Percentiles rank a stretch among this genome's conserved stretches.
Conservation (phyloP, 192 early-diverging fungal species). For the Mortierella hygrophila region DNA sequence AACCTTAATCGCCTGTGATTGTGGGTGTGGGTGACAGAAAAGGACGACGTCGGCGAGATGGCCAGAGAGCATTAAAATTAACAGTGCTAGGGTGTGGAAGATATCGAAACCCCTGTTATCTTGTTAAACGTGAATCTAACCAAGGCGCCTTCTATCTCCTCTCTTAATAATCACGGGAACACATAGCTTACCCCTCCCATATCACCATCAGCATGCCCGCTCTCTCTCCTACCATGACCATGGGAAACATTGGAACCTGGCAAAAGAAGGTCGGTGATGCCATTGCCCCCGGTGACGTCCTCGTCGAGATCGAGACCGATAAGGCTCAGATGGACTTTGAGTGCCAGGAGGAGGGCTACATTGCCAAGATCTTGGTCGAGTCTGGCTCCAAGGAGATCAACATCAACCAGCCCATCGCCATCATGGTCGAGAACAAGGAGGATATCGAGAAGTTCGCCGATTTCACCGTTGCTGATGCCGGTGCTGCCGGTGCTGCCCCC, state of each 20-base stretch:
- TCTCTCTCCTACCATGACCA: slow-evolving; percentile 98
- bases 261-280: slow-evolving; percentile 95
- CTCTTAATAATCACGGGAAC: not conserved
- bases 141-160: not conserved
- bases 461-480: slow-evolving; percentile 73
- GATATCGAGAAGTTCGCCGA: slow-evolving; percentile 91
- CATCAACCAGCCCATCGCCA: slow-evolving; percentile 81
- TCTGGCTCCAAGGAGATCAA: slow-evolving; percentile 89
- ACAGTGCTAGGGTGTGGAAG: not conserved
- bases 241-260: slow-evolving; percentile 94
- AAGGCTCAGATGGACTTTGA: slow-evolving; percentile 99
- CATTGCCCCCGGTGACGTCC: slow-evolving; percentile 89
- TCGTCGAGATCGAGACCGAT: slow-evolving; percentile 98
- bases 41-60: not conserved
- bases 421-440: slow-evolving; percentile 91
- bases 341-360: slow-evolving; percentile 96
- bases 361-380: slow-evolving; percentile 93
- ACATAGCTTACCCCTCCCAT: slow-evolving; percentile 81
- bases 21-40: not conserved
- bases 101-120: not conserved
- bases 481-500: slow-evolving; percentile 56
- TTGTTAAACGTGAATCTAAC: not conserved
- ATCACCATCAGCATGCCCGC: slow-evolving; percentile 95
- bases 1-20: slow-evolving; percentile 24
- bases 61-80: not conserved